phyloP scores from a whole-genome alignment of 345 rosid genomes.

The Hibiscus tridactylites region DNA sequence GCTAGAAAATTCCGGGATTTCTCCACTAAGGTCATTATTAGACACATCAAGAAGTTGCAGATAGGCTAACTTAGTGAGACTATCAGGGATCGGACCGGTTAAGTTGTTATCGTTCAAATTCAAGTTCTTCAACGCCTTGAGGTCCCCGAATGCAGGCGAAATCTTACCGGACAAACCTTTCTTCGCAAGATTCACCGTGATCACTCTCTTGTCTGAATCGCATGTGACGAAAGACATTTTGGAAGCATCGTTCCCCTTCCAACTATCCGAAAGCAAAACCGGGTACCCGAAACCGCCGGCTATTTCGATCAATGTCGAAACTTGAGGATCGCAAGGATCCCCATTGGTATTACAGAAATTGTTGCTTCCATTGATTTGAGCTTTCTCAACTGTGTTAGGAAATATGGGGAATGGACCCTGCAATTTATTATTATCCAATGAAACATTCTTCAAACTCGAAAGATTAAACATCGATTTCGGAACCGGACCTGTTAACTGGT shows the following conservation, averaged over 20 bases:
- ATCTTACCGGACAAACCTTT: constrained; percentile 43
- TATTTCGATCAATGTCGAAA: constrained; percentile 42
- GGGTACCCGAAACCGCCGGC: constrained; percentile 68
- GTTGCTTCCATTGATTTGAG: constrained; percentile 17
- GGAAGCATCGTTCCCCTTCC: constrained; percentile 71
- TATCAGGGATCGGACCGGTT: constrained; percentile 52
- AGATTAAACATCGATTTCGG: constrained; percentile 34
- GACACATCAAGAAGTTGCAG: constrained; percentile 51
- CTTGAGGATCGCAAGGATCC: constrained; percentile 46
- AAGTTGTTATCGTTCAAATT: constrained; percentile 48
- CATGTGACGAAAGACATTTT: constrained; percentile 49
- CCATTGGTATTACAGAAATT: constrained; percentile 41
- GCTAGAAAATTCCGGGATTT: constrained; percentile 29
- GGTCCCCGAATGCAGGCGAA: constrained; percentile 50
- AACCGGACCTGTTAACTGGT: constrained; percentile 53
- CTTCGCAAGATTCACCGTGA: constrained; percentile 35
- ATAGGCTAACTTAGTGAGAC: constrained; percentile 35
- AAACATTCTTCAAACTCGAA: constrained; percentile 28
- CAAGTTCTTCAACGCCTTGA: constrained; percentile 42
- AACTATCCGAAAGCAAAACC: constrained; percentile 38
- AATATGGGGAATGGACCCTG: constrained; percentile 59
- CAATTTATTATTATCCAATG: constrained; percentile 53
- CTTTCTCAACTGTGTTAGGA: constrained; percentile 16
- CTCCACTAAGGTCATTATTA: not conserved
- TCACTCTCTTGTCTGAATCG: constrained; percentile 30